A percentile compares a stretch with the other conserved stretches of the same genome.
Conservation (phyloP, 2,329 filamentous ascomycete species). For the Coniochaeta prunicola region DNA sequence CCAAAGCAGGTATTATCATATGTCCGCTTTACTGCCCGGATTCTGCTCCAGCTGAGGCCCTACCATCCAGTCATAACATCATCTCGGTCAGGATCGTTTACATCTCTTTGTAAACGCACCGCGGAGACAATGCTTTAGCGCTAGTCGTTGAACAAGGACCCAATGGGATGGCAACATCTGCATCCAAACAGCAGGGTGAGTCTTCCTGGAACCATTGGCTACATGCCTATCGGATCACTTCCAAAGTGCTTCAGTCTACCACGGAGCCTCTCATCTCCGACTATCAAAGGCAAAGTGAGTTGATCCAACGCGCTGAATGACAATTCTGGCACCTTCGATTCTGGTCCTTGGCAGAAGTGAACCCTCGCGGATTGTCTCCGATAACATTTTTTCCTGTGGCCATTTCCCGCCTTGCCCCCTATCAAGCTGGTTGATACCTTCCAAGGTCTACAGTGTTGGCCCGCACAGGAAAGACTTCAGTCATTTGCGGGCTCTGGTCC, state of each 20-base stretch:
- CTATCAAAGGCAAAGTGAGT: not conserved
- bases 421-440: not conserved
- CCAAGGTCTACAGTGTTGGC: not conserved
- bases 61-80: not conserved
- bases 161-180: not conserved
- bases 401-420: not conserved
- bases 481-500: not conserved
- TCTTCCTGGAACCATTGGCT: not conserved
- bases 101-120: not conserved
- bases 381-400: not conserved
- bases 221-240: not conserved
- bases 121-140: not conserved
- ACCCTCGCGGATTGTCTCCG: not conserved
- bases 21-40: not conserved
- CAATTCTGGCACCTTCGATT: not conserved
- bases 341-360: not conserved
- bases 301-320: not conserved
- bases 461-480: not conserved
- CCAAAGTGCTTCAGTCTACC: not conserved
- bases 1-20: not conserved
- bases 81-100: not conserved
- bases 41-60: not conserved
- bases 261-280: not conserved
- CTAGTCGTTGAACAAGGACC: not conserved
- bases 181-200: not conserved